Percentiles rank a stretch among this genome's conserved stretches.
Evolutionary conservation across 1,284 basidiomycete genomes (phyloP).

Genomic region (Caloboletus firmus): DNA sequence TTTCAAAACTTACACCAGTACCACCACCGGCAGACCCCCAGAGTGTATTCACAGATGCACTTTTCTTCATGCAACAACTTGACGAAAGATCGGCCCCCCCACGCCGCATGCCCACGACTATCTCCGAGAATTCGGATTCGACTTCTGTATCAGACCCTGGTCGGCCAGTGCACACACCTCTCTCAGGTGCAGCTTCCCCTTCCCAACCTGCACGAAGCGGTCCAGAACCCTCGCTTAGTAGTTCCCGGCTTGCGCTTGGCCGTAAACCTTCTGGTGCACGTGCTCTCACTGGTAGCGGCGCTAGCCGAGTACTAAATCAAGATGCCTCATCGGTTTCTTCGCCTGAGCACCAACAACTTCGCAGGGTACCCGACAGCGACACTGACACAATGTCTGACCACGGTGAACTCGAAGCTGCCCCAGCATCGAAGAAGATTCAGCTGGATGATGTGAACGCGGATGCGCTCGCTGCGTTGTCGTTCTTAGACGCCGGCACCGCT

Average conservation of each 20-base stretch:
- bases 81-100: conserved; percentile 36
- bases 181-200: conserved; percentile 17
- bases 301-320: conserved; percentile 36
- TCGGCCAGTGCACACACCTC: conserved; percentile 7
- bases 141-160: conserved; percentile 36
- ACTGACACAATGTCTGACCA: conserved; percentile 32
- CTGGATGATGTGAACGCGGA: conserved; percentile 59
- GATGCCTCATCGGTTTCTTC: conserved; percentile 33
- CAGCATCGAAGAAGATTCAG: conserved; percentile 19
- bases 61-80: conserved; percentile 68
- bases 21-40: conserved; percentile 26
- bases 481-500: conserved; percentile 53
- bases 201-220: conserved; percentile 37
- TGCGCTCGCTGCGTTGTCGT: conserved; percentile 74
- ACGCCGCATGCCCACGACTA: conserved; percentile 44
- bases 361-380: conserved; percentile 29
- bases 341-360: conserved; percentile 32
- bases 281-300: conserved; percentile 52
- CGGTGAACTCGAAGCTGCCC: conserved; percentile 5
- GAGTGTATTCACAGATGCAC: conserved; percentile 56
- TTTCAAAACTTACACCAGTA: conserved; percentile 17
- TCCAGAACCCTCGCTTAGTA: conserved; percentile 25
- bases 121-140: conserved; percentile 35
- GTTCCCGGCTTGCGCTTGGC: conserved; percentile 49
- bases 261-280: conserved; percentile 85